phyloP scores from a whole-genome alignment of 768 basidiomycete species.

The Lactarius psammicola region DNA sequence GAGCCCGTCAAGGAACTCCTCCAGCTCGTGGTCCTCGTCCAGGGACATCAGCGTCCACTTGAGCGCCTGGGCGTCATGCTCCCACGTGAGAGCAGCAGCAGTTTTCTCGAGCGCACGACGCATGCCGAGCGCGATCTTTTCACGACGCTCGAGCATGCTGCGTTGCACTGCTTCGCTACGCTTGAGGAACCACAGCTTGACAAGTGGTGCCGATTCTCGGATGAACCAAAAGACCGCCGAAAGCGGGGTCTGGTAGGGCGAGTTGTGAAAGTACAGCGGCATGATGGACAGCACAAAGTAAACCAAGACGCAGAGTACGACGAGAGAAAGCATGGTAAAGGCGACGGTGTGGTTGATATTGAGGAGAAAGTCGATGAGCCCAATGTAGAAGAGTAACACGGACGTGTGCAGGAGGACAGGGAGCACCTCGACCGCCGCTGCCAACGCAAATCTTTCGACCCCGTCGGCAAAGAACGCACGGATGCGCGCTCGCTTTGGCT shows the following conservation, averaged over 20 bases:
- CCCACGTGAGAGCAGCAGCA: background rate
- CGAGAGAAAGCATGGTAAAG: conserved; percentile 2
- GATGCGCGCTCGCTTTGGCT: conserved; percentile 24
- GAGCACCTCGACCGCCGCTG: conserved; percentile 25
- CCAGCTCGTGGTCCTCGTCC: conserved; percentile 20
- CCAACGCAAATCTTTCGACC: conserved; percentile 15
- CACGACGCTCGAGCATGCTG: background rate
- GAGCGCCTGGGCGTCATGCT: conserved; percentile 6
- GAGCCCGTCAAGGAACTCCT: conserved; percentile 19
- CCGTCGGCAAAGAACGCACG: conserved; percentile 22
- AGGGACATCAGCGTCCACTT: conserved; percentile 16
- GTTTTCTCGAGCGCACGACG: conserved; percentile 11
- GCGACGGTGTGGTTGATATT: conserved; percentile 18
- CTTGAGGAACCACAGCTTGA: conserved; percentile 10
- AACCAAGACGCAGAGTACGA: background rate
- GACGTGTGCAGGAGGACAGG: conserved; percentile 25
- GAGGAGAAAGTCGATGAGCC: conserved; percentile 24
- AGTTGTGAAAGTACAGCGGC: conserved; percentile 17
- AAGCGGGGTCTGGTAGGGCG: conserved; percentile 26
- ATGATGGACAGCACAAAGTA: conserved; percentile 21
- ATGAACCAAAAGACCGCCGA: conserved; percentile 14
- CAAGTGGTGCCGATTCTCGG: conserved; percentile 2
- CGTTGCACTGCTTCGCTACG: background rate
- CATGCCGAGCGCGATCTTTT: conserved; percentile 13
- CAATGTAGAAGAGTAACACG: conserved; percentile 24